Percentiles rank a stretch among this genome's conserved stretches.
Evolutionary conservation across 2,329 filamentous ascomycete species (phyloP).

Genomic region (Diaporthe eres): DNA sequence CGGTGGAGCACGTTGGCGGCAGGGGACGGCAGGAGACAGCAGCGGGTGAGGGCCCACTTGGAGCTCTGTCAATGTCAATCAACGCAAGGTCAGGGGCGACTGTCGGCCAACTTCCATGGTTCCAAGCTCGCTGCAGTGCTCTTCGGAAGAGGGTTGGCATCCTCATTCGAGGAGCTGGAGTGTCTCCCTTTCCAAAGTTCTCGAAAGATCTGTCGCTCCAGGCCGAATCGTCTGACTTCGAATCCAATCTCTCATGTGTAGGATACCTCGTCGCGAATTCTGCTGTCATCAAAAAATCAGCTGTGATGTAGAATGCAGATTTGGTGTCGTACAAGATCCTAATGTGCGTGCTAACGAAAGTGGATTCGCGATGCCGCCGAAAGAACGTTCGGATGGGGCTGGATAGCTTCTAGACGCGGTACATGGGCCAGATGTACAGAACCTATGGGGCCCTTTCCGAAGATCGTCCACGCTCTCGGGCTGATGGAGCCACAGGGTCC

Average conservation of each 20-base stretch:
- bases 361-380: constrained; percentile 40
- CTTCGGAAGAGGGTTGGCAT: constrained; percentile 25
- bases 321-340: constrained; percentile 41
- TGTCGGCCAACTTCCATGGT: constrained; percentile 38
- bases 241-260: constrained; percentile 1
- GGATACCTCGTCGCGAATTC: not conserved
- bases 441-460: constrained; percentile 38
- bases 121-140: constrained; percentile 7
- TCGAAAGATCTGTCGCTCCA: constrained; percentile 2
- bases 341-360: constrained; percentile 39
- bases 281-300: constrained; percentile 29
- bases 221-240: not conserved
- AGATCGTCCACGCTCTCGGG: constrained; percentile 40
- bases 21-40: constrained; percentile 32
- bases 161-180: constrained; percentile 1
- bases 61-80: constrained; percentile 24
- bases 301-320: constrained; percentile 37
- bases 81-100: constrained; percentile 27
- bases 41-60: constrained; percentile 25
- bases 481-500: constrained; percentile 38
- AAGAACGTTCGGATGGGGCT: constrained; percentile 40
- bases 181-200: not conserved
- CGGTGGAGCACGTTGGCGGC: constrained; percentile 33
- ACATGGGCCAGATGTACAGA: constrained; percentile 39
- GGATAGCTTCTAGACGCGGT: constrained; percentile 39